A percentile compares a stretch with the other conserved stretches of the same genome.
phyloP scores from a whole-genome alignment of 2,329 filamentous ascomycete genomes.

The Macroventuria anomochaeta region DNA sequence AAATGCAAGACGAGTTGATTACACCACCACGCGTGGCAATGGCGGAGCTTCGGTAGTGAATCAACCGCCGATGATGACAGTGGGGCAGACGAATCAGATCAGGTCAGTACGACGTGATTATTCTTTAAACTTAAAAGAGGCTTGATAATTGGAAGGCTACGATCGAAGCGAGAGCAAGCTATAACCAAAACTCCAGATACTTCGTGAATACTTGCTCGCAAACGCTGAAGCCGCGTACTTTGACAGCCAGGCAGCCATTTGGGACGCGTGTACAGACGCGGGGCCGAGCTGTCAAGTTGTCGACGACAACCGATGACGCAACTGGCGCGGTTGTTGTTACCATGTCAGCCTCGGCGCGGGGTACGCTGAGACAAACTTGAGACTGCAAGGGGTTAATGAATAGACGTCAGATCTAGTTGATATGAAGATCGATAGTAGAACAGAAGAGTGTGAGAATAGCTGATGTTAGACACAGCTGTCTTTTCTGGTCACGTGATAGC shows the following conservation, averaged over 20 bases:
- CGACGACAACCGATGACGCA: conserved; percentile 15
- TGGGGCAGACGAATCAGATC: conserved; percentile 13
- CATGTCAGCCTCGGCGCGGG: conserved; percentile 12
- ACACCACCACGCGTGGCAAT: conserved; percentile 38
- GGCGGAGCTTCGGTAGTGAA: conserved; percentile 14
- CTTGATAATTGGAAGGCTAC: not conserved
- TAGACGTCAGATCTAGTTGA: no score
- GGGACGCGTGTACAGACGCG: conserved; percentile 12
- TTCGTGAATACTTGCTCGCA: not conserved
- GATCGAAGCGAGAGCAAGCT: not conserved
- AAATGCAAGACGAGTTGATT: conserved; percentile 37
- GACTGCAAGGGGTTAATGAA: not conserved
- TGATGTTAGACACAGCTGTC: no score
- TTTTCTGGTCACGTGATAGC: not conserved
- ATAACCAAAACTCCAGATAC: not conserved
- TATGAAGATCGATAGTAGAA: no score
- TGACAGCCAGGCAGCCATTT: conserved; percentile 5
- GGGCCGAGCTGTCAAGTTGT: conserved; percentile 5
- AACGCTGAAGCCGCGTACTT: conserved; percentile 1
- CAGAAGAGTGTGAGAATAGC: no score
- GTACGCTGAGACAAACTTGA: not conserved
- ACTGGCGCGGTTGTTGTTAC: conserved; percentile 3
- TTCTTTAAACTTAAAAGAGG: not conserved
- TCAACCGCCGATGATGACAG: conserved; percentile 14
- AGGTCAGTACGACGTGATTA: not conserved